Evolutionary conservation across 768 basidiomycete species (phyloP).

Genomic region (Lentinula lateritia): DNA sequence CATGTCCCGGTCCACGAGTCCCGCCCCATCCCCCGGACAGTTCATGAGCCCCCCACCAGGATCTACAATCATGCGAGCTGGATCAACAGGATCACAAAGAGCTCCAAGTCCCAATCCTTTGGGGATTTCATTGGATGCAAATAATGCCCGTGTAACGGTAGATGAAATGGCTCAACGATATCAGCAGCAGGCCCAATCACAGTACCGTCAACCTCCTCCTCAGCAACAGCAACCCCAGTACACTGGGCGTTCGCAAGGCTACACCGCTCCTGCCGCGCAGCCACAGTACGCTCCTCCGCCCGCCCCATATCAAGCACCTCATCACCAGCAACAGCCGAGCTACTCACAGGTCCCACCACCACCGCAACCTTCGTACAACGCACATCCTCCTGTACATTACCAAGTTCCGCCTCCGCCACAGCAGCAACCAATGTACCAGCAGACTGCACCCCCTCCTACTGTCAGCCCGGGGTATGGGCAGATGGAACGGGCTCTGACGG

Average conservation of each 20-base stretch:
- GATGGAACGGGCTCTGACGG: constrained; percentile 2
- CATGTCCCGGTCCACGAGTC: constrained; percentile 23
- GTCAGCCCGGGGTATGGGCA: constrained; percentile 17
- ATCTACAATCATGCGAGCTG: constrained; percentile 12
- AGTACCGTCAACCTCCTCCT: constrained; percentile 27
- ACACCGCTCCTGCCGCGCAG: constrained; percentile 2
- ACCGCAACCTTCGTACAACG: constrained; percentile 11
- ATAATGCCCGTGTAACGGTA: constrained; percentile 65
- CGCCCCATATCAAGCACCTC: constrained; percentile 12
- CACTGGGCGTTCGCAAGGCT: constrained; percentile 28
- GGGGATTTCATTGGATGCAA: constrained; percentile 78
- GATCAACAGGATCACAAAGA: constrained; percentile 32
- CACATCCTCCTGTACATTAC: constrained; percentile 1
- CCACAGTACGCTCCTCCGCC: constrained; percentile 15
- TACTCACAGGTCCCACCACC: constrained; percentile 14
- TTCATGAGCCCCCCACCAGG: constrained; percentile 9
- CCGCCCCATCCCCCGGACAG: constrained; percentile 13
- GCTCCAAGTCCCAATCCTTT: constrained; percentile 74
- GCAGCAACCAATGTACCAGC: constrained; percentile 14
- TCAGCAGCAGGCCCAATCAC: constrained; percentile 27
- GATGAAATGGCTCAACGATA: constrained; percentile 72
- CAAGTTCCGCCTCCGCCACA: constrained; percentile 9
- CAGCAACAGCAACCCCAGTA: constrained; percentile 31
- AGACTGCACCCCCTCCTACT: neutral
- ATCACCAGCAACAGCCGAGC: constrained; percentile 8